These are phyloP conservation scores for Westerdykella sp. DNA, from an alignment of 2,329 filamentous ascomycete genomes.

Conservation along the genomic window DNA sequence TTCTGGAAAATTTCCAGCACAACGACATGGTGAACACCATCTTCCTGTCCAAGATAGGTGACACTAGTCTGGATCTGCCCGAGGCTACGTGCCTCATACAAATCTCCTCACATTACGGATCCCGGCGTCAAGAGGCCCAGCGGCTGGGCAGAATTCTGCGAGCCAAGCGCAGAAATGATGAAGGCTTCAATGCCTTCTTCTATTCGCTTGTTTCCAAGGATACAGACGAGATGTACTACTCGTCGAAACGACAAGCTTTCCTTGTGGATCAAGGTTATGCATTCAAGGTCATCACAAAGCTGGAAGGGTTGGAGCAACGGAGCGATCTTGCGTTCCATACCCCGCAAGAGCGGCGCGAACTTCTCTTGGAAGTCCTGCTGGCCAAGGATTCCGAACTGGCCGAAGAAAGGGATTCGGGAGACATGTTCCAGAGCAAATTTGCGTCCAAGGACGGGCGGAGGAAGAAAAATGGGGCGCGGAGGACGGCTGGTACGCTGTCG, in stretches of 20 bases:
- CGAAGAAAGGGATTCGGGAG: slow-evolving; percentile 63
- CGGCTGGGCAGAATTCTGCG: slow-evolving; percentile 86
- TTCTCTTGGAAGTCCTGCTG: slow-evolving; percentile 82
- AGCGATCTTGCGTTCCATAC: slow-evolving; percentile 74
- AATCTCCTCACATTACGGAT: slow-evolving; percentile 95
- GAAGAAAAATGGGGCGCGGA: slow-evolving; percentile 58
- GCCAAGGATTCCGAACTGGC: slow-evolving; percentile 70
- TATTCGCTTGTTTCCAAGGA: slow-evolving; percentile 97
- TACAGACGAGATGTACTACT: slow-evolving; percentile 97
- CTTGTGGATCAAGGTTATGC: slow-evolving; percentile 97
- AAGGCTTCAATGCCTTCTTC: slow-evolving; percentile 98
- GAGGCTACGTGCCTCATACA: slow-evolving; percentile 96
- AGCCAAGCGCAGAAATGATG: slow-evolving; percentile 92
- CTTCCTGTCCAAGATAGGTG: slow-evolving; percentile 94
- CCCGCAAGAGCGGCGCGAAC: slow-evolving; percentile 71
- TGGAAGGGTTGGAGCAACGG: slow-evolving; percentile 83
- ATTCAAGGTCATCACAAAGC: slow-evolving; percentile 96
- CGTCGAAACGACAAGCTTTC: slow-evolving; percentile 92
- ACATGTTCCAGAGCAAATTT: slow-evolving; percentile 53
- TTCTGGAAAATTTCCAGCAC: slow-evolving; percentile 91
- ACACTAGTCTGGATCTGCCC: slow-evolving; percentile 93
- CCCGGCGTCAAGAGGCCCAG: slow-evolving; percentile 92
- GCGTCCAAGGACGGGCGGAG: slow-evolving; percentile 44
- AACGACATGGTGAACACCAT: slow-evolving; percentile 86
- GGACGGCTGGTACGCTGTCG: slow-evolving; percentile 77